Percentiles rank a stretch among this genome's conserved stretches.
Evolutionary conservation across 2,329 filamentous ascomycete genomes (phyloP).

Genomic region (Sporothrix pallida): DNA sequence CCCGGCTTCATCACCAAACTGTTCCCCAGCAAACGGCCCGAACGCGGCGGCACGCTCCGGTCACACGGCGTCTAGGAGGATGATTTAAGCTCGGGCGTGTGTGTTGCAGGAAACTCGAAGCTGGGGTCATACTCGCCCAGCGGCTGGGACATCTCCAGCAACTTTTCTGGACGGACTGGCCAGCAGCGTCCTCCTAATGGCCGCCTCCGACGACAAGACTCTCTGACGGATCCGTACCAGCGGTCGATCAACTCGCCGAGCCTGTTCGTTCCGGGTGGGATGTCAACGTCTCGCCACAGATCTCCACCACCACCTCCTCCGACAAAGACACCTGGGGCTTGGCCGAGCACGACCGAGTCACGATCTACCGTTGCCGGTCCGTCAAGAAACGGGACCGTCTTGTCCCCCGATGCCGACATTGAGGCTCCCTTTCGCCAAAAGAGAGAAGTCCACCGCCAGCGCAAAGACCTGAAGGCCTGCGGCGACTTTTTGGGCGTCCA

Average conservation of each 20-base stretch:
- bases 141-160: not conserved
- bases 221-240: conserved; percentile 11
- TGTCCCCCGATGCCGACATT: conserved; percentile 14
- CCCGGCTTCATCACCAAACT: conserved; percentile 50
- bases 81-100: not conserved
- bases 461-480: conserved; percentile 57
- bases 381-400: not conserved
- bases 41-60: conserved; percentile 57
- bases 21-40: conserved; percentile 56
- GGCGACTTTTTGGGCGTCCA: conserved; percentile 66
- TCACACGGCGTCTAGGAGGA: conserved; percentile 36
- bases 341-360: conserved; percentile 11
- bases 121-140: not conserved
- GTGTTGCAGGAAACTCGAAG: too few species aligned
- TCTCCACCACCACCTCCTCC: not conserved
- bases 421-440: conserved; percentile 44
- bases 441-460: conserved; percentile 48
- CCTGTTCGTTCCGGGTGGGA: not conserved
- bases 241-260: not conserved
- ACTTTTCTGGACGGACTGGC: not conserved
- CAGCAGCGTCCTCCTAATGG: not conserved
- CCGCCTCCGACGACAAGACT: not conserved
- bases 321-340: not conserved
- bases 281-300: not conserved
- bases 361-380: not conserved